Evolutionary conservation across 441 rosid species (phyloP).

Genomic region (Euphorbia neoarborescens): DNA sequence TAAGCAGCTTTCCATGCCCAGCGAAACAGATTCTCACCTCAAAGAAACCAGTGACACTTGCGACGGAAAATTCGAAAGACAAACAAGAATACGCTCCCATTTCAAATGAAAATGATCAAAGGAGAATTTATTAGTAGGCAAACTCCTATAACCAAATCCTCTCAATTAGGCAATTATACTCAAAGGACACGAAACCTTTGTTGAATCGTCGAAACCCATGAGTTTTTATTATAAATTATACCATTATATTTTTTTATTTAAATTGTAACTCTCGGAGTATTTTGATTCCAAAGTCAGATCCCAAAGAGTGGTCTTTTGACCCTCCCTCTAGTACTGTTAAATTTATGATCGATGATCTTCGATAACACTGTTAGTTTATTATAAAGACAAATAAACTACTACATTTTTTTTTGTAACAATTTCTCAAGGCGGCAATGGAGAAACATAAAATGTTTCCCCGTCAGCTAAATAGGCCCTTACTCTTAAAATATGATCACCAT

Average conservation of each 20-base stretch:
- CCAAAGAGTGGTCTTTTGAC: not conserved
- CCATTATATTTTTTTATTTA: not conserved
- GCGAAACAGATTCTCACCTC: not conserved
- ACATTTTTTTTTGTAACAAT: not conserved
- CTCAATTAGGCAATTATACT: not conserved
- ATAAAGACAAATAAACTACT: not conserved
- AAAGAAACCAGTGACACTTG: not conserved
- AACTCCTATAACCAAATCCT: not conserved
- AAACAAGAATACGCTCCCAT: not conserved
- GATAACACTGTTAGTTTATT: not conserved
- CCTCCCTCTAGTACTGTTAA: not conserved
- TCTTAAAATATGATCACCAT: not conserved
- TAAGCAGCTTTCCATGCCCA: not conserved
- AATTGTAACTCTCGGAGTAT: not conserved
- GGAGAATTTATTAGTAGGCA: not conserved
- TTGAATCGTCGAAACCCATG: not conserved
- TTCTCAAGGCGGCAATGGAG: not conserved
- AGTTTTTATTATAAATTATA: not conserved
- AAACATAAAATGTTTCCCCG: not conserved
- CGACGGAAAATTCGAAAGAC: not conserved
- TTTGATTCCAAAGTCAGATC: not conserved
- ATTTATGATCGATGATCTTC: not conserved
- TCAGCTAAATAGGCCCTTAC: not conserved
- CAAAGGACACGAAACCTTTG: not conserved
- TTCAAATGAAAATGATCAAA: not conserved